Evolutionary conservation across 2,329 filamentous ascomycete species (phyloP).

Genomic region (Ophiocordyceps camponoti-floridani): DNA sequence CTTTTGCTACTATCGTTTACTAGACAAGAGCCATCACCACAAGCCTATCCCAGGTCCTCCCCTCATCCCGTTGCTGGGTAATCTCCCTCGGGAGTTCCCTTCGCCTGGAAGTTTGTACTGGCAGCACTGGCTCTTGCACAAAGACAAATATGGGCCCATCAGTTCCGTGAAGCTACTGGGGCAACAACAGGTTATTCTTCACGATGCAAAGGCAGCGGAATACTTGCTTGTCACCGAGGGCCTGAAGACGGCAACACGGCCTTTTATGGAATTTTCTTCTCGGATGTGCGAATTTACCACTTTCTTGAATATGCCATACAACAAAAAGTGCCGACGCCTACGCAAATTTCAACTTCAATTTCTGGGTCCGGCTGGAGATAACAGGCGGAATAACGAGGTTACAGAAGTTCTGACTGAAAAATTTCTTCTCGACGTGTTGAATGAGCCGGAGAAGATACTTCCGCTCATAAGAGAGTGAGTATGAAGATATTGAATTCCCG

Average conservation of each 20-base stretch:
- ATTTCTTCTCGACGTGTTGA: neutral
- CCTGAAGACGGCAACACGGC: neutral
- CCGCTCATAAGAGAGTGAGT: neutral
- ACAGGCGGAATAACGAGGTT: neutral
- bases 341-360: neutral
- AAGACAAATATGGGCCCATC: neutral
- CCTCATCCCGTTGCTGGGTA: neutral
- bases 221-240: neutral
- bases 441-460: neutral
- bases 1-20: too few relatives aligned
- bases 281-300: neutral
- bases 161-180: neutral
- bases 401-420: neutral
- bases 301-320: neutral
- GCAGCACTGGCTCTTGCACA: neutral
- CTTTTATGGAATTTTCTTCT: neutral
- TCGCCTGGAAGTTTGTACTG: neutral
- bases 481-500: too few relatives aligned
- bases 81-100: neutral
- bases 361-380: too few relatives aligned
- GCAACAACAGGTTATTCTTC: neutral
- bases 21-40: too few relatives aligned
- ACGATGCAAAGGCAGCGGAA: neutral
- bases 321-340: neutral
- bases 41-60: neutral